phyloP scores from a whole-genome alignment of 2,329 filamentous ascomycete species.

The Truncatella angustata region DNA sequence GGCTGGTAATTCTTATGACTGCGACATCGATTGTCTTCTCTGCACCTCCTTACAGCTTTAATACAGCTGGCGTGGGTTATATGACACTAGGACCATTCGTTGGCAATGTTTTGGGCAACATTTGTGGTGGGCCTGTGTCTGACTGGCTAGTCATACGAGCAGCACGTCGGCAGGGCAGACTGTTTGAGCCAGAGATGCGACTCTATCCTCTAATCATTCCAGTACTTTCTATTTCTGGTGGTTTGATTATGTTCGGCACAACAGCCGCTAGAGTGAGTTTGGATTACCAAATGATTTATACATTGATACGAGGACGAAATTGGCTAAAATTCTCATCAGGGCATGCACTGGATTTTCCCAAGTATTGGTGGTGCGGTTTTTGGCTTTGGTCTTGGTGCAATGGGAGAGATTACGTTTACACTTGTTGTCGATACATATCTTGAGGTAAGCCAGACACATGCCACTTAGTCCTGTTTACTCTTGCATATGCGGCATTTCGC shows the following conservation, averaged over 20 bases:
- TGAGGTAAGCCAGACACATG: constrained; percentile 23
- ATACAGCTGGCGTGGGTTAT: constrained; percentile 23
- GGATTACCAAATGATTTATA: too few relatives aligned
- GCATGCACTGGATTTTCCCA: constrained; percentile 42
- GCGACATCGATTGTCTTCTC: constrained; percentile 34
- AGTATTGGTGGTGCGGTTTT: constrained; percentile 35
- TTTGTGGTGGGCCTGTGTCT: constrained; percentile 37
- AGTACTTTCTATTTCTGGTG: constrained; percentile 31
- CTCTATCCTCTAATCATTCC: constrained; percentile 27
- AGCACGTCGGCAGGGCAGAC: constrained; percentile 35
- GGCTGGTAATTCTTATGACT: constrained; percentile 29
- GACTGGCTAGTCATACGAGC: constrained; percentile 37
- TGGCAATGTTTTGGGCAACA: constrained; percentile 35
- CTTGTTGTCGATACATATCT: constrained; percentile 36
- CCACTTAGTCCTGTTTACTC: too few relatives aligned
- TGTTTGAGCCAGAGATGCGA: constrained; percentile 45
- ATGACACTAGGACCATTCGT: constrained; percentile 31
- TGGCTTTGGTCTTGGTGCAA: constrained; percentile 36
- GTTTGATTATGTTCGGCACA: constrained; percentile 37
- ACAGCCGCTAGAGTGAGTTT: constrained; percentile 32
- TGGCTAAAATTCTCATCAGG: constrained; percentile 22
- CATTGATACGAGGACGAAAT: too few relatives aligned
- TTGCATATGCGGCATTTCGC: too few relatives aligned
- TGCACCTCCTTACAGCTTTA: constrained; percentile 29
- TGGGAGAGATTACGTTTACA: constrained; percentile 34